Base-by-base conservation (phyloP, 371 early-diverging fungal species). In the Lichtheimia corymbifera region DNA sequence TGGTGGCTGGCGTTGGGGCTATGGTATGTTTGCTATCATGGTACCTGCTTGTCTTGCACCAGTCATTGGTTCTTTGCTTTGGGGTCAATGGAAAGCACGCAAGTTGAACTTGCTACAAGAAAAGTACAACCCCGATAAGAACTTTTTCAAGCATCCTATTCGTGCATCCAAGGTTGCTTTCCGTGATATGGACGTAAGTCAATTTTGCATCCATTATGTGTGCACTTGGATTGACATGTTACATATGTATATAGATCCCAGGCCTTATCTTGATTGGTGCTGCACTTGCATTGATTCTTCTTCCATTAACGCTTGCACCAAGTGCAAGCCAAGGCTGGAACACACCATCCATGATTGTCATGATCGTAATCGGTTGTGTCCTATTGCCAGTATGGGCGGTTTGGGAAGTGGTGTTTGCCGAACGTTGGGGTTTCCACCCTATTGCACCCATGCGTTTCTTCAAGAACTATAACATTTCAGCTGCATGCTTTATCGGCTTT, bases 1-100 rank as follows among this genome's bases (percentile, higher is more conserved):
- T n/a, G 55, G 56, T 24, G 56, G 53, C n/a, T 65, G 65, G 65
- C 56, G 65, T 17, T 65, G 65, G 65, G 65, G 65, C 5, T 65
- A 65, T 43, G 65, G 65, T 51, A 65, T 65, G 65, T 65, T 65
- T 55, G 60, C 58, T n/a, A 65, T 65, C 30, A 24, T 65, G 41
- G 55, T 65, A n/a, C 65, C 65, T 55, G 55, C 52, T 11, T 65
- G 65, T n/a, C 53, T 65, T 11, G 59, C 51, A 27, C 65, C 65
- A 13, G 53, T 65, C 17, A 44, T 59, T 22, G 59, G 55, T 17
- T 59, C 60, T 0, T 60, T 65, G 7, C 43, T 65, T 5, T 65
- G 50, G 56, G 65, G 55, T 25, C 65, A 65, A 35, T 55, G 52
- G 41, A 65, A 65, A 50, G 65, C 65, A 5, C 59, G 50, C 35